Base-by-base conservation (phyloP, 116 monocot species). In the Papilionanthe hybrid region DNA sequence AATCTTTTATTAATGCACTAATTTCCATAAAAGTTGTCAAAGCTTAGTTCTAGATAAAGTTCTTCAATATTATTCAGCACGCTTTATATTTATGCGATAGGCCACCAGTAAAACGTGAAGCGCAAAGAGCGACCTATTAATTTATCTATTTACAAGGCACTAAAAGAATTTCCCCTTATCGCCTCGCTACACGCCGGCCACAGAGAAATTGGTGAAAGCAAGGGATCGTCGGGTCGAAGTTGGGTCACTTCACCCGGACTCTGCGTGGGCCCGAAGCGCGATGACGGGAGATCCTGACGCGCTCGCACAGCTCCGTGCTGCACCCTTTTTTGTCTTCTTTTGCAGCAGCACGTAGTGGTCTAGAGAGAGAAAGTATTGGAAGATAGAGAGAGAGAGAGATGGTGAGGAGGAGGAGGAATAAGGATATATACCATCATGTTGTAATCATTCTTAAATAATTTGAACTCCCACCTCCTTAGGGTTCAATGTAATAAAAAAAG, bases 391-490 rank as follows among this genome's bases (percentile, higher is more conserved):
- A 75, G 72, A 72, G 75, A 75, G 75, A 75, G 75, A 7, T 11
- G 42, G 73, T 29, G 73, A 5, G 44, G 37, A 5, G 44, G 37
- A 5, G 44, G 49, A 12, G 27, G 49, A 48, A 75, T 45, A 48
- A 48, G 75, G 25, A 75, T 75, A 75, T 75, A 75, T 75, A 75
- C 75, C 75, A 75, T 75, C 75, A 75, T 75, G 27, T 0, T 19
- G 75, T 49, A 75, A 75, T 75, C 75, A 75, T 75, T 75, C 75
- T 75, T 12, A 75, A 75, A 75, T 75, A 75, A 75, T 75, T 75
- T 75, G 75, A 75, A 75, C 75, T 75, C 45, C 75, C 48, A 49
- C 75, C 73, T 73, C 73, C 73, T 43, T 71, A 73, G 44, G 49
- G 75, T 49, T 75, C 75, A 13, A 50, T 43, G 75, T 15, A 25